Percentiles rank a stretch among this genome's conserved stretches.
These are phyloP conservation scores for Plenodomus lindquistii DNA, from an alignment of 2,329 filamentous ascomycete genomes.

Conservation along the genomic window DNA sequence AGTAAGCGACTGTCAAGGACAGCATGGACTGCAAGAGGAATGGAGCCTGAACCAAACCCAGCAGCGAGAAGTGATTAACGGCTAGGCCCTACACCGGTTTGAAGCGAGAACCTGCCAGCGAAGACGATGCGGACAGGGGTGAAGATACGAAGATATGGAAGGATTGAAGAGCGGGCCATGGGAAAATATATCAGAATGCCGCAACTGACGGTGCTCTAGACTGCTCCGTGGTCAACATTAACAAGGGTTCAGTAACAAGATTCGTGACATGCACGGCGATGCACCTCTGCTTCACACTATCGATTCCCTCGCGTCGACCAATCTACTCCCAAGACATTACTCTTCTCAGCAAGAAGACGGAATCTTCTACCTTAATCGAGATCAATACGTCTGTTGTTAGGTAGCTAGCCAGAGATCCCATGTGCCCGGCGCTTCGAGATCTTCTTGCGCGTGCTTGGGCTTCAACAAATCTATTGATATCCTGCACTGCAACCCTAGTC, in stretches of 20 bases:
- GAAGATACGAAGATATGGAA: constrained; percentile 9
- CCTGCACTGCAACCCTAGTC: constrained; percentile 7
- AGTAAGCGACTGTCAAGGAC: constrained; percentile 11
- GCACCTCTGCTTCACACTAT: constrained; percentile 14
- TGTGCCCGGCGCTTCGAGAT: background rate
- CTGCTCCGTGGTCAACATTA: constrained; percentile 8
- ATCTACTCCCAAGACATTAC: background rate
- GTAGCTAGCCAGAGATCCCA: background rate
- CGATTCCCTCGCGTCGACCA: constrained; percentile 6
- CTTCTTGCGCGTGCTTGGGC: constrained; percentile 2
- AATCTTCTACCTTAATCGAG: constrained; percentile 7
- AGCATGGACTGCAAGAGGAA: constrained; percentile 3
- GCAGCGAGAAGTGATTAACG: constrained; percentile 12
- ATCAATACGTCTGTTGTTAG: constrained; percentile 10
- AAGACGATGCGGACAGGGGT: constrained; percentile 4
- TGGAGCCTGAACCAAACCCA: background rate
- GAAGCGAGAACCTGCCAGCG: background rate
- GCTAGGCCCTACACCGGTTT: constrained; percentile 9
- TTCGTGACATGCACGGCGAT: constrained; percentile 8
- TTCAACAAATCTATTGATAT: constrained; percentile 6
- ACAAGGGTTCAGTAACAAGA: constrained; percentile 3
- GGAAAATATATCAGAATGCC: constrained; percentile 12
- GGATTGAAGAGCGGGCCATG: constrained; percentile 8
- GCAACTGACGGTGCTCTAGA: constrained; percentile 12
- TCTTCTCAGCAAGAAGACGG: constrained; percentile 9